Base-by-base conservation (phyloP, 441 rosid genomes). In the Gossypium gossypioides region DNA sequence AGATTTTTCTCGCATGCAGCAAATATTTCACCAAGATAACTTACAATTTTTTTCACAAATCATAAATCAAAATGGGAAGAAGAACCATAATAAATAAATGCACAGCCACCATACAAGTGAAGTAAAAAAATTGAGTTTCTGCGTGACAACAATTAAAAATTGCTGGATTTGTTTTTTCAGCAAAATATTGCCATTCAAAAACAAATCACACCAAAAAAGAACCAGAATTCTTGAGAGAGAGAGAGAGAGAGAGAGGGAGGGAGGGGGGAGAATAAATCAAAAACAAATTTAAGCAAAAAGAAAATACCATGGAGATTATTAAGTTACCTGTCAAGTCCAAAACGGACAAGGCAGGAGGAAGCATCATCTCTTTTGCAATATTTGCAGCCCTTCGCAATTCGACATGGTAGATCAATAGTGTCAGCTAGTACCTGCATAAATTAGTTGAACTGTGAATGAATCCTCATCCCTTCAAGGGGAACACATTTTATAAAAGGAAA, bases 351-450 rank as follows among this genome's bases (percentile, higher is more conserved):
- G 83, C 99, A 92, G 16, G 99, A 95, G 46, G 99, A 82, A 74
- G 95, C 97, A 84, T 95, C 91, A 72, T 86, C 87, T 76, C 92
- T 80, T 76, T 79, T 86, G 78, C 99, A 95, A 79, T 92, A 89
- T 82, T 83, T 95, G 87, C 99, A 95, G 50, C 99, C 99, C 78
- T 87, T 95, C 44, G 93, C 97, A 81, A 95, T 89, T 69, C 97
- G 97, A 86, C 99, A 92, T 5, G 97, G 99, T 80, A 95, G 81
- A 86, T 92, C 92, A 80, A 95, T 91, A 13, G 85, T 72, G 75
- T 95, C 99, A 60, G 99, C 98, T 37, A 95, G 84, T 34, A 95
- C 96, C 99, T 94, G 79, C 78, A 79, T 34, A 80, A 60, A 79
- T 63, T 72, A 74, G 60, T 64, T 61, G 22, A 44, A 74, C 51